Evolutionary conservation across 2,329 filamentous ascomycete genomes (phyloP).

Genomic region (Claviceps purpurea): DNA sequence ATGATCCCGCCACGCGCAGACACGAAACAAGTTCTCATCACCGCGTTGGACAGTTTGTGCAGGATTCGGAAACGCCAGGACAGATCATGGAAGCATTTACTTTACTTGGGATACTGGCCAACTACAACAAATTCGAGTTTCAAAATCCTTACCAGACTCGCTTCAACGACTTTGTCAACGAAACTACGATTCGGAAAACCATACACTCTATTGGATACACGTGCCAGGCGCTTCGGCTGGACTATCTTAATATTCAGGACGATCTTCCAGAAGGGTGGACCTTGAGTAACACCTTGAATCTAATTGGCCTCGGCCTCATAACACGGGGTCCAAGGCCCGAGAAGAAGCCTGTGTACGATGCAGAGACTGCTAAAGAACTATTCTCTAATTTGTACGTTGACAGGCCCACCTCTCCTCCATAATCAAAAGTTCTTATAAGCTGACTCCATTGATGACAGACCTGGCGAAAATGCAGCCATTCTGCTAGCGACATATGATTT

Average conservation of each 20-base stretch:
- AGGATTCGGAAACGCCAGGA: constrained; percentile 56
- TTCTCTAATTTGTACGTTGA: constrained; percentile 61
- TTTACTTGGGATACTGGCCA: constrained; percentile 74
- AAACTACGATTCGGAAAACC: constrained; percentile 71
- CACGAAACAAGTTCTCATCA: background rate
- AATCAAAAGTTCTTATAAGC: background rate
- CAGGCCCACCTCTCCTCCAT: too few species aligned
- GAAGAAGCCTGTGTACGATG: constrained; percentile 46
- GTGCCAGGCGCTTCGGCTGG: constrained; percentile 53
- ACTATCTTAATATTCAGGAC: constrained; percentile 77
- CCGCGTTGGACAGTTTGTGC: constrained; percentile 48
- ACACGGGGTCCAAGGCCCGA: constrained; percentile 53
- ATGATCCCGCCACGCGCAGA: too few species aligned
- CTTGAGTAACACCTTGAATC: constrained; percentile 63
- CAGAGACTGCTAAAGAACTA: constrained; percentile 68
- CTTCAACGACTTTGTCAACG: constrained; percentile 91
- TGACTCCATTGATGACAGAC: constrained; percentile 34
- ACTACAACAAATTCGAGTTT: constrained; percentile 99
- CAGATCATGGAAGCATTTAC: constrained; percentile 63
- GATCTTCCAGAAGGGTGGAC: constrained; percentile 87
- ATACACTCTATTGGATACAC: constrained; percentile 62
- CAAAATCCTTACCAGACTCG: constrained; percentile 91
- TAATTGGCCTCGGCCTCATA: constrained; percentile 72
- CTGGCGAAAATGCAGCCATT: constrained; percentile 64
- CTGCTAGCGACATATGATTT: constrained; percentile 88